These are phyloP conservation scores for Bisporella sp. DNA, from an alignment of 2,329 filamentous ascomycete genomes.

Conservation along the genomic window DNA sequence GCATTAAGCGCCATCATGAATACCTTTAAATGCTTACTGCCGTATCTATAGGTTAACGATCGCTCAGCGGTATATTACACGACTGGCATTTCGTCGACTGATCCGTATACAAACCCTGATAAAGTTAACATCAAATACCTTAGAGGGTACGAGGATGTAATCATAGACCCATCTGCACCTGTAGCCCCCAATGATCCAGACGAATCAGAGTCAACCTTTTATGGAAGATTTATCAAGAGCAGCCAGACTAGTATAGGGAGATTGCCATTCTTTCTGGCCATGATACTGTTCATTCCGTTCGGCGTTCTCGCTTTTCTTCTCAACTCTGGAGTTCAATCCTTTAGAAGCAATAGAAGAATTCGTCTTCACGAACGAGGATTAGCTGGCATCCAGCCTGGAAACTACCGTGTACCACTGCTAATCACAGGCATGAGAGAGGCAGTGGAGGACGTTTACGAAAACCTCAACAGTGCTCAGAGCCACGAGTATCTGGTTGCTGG, in stretches of 20 bases:
- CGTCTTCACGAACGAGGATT: conserved; percentile 66
- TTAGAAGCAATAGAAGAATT: conserved; percentile 69
- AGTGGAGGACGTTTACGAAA: conserved; percentile 53
- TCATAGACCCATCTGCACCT: conserved; percentile 63
- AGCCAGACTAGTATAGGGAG: conserved; percentile 30
- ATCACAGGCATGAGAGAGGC: conserved; percentile 69
- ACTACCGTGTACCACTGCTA: conserved; percentile 70
- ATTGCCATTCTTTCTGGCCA: conserved; percentile 56
- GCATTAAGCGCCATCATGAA: background rate
- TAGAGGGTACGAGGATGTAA: conserved; percentile 64
- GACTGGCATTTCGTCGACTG: conserved; percentile 65
- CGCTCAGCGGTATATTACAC: conserved; percentile 78
- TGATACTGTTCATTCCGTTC: conserved; percentile 68
- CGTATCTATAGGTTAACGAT: conserved; percentile 57
- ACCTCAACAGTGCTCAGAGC: conserved; percentile 29
- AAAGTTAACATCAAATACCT: conserved; percentile 67
- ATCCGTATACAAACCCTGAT: conserved; percentile 67
- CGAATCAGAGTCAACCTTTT: conserved; percentile 17
- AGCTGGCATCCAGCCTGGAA: conserved; percentile 57
- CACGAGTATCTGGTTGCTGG: conserved; percentile 63
- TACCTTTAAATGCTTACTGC: background rate
- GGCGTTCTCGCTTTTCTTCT: conserved; percentile 64
- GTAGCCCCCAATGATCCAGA: conserved; percentile 39
- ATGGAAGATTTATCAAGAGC: conserved; percentile 19
- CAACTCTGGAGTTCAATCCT: conserved; percentile 70